Evolutionary conservation across 371 early-diverging fungal species (phyloP).

Genomic region (Dinochytrium kinnereticum): DNA sequence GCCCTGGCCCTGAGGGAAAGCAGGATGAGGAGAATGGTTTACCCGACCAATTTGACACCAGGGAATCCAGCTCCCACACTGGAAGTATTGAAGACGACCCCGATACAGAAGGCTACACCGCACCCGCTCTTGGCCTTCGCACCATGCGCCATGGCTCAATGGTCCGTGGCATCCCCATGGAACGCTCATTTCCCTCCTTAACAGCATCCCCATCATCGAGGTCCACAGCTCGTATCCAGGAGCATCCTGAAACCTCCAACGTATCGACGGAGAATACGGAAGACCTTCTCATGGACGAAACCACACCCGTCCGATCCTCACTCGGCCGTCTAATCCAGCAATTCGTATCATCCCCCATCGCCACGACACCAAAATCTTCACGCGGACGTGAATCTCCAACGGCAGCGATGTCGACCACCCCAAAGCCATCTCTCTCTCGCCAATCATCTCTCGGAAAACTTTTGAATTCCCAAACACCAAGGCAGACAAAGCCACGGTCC

Average conservation of each 20-base stretch:
- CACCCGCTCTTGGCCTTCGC: not conserved
- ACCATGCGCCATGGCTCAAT: not conserved
- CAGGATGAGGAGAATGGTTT: not conserved
- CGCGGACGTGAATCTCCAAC: not conserved
- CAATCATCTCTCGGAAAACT: not conserved
- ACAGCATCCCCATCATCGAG: not conserved
- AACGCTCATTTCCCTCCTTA: not conserved
- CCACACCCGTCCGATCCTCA: not conserved
- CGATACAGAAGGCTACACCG: not conserved
- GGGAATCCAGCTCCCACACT: not conserved
- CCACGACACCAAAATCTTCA: not conserved
- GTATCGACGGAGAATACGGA: not conserved
- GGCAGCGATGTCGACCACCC: not conserved
- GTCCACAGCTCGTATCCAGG: not conserved
- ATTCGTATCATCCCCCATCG: not conserved
- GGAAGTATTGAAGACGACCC: slow-evolving; percentile 1
- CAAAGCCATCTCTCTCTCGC: not conserved
- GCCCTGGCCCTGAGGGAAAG: too few relatives aligned
- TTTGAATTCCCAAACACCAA: not conserved
- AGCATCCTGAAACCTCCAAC: not conserved
- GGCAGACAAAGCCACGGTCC: not conserved
- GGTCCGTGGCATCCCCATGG: not conserved
- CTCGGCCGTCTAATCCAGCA: not conserved
- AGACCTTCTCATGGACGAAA: not conserved
- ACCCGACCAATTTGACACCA: not conserved